Evolutionary conservation across 139 green algal species (phyloP), one percentile per base, ranked within the genome.

Genomic region (Micractinium conductrix): DNA sequence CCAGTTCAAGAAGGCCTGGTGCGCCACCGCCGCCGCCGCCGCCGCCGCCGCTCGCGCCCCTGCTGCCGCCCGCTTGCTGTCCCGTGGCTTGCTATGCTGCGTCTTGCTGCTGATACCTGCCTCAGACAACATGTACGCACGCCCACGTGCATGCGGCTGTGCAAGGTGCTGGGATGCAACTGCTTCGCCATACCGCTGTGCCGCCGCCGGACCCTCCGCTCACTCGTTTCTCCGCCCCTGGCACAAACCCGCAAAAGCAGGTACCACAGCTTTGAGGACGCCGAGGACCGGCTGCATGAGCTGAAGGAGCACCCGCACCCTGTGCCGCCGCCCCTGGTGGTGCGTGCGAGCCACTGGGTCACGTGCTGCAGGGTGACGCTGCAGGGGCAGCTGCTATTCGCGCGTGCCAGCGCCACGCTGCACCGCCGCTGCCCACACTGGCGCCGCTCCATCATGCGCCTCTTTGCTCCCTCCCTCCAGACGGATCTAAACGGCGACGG

Each of bases 401-500:
- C 8, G 4, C 42, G n/a, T 33, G 48, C 24, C 24, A 26, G 26
- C 7, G 37, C 16, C 35, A 16, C 16, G 14, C 68, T 37, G 2
- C 9, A 8, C 68, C 6, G 28, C 37, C 12, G 3, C 68, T 48
- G 30, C 68, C 7, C 37, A n/a, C 60, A 19, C 60, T 69, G 21
- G 10, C 60, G 21, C 7, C 26, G 16, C 24, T 69, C 24, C 60
- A n/a, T n/a, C 7, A 58, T 58, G 48, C 48, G 12, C 33, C 5
- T 42, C 19, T 65, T 80, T 80, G 2, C 30, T 16, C 17, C 48
- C 19, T 38, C 4, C 33, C 21, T 42, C 19, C 85, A 96, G 93
- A 92, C 90, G 19, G 97, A 99, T 78, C 86, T 99, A 28, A 99
- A 99, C 86, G 97, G 97, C 0, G 97, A 99, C 85, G 97, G 97